Evolutionary conservation across 208 protist genomes (phyloP).

Genomic region (Acanthamoeba rhysodes): DNA sequence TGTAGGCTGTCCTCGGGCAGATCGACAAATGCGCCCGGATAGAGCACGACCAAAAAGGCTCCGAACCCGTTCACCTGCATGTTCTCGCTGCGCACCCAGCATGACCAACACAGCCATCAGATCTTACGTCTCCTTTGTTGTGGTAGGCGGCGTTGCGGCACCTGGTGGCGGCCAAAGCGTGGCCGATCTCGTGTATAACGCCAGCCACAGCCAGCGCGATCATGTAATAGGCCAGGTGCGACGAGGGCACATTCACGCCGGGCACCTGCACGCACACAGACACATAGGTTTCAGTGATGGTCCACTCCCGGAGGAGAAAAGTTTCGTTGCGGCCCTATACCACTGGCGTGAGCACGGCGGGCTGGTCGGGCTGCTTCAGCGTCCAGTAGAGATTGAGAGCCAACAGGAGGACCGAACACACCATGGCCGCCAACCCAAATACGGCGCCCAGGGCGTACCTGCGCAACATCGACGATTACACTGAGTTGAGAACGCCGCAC

Average conservation of each 20-base stretch:
- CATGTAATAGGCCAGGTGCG: conserved; percentile 62
- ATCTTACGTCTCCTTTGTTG: neutral
- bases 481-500: neutral
- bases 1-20: neutral
- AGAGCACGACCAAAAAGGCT: conserved; percentile 39
- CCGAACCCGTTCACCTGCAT: conserved; percentile 41
- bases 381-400: conserved; percentile 34
- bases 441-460: conserved; percentile 19
- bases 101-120: neutral
- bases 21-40: conserved; percentile 70
- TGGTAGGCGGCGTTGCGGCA: neutral
- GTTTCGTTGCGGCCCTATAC: neutral
- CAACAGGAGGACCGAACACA: neutral
- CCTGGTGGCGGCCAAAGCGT: conserved; percentile 58
- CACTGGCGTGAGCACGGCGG: conserved; percentile 56
- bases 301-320: neutral
- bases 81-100: neutral
- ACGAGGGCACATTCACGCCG: conserved; percentile 68
- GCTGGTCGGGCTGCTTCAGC: conserved; percentile 24
- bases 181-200: conserved; percentile 71
- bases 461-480: neutral
- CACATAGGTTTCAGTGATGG: neutral
- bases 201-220: conserved; percentile 56
- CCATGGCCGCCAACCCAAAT: conserved; percentile 3
- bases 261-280: conserved; percentile 16